phyloP scores from a whole-genome alignment of 2,329 filamentous ascomycete genomes.

The Colletotrichum sp. region DNA sequence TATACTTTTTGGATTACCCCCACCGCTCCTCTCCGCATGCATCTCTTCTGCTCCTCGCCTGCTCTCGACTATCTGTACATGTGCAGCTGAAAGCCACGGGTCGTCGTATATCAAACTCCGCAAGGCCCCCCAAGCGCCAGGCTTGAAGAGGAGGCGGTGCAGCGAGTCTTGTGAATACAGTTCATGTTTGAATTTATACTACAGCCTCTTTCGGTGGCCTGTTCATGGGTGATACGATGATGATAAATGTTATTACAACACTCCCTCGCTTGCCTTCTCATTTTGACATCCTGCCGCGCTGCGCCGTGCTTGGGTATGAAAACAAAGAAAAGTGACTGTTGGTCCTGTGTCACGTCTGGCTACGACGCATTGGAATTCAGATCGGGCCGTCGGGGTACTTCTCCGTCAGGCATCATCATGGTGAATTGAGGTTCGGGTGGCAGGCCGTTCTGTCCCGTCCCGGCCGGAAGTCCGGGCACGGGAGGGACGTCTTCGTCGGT shows the following conservation, averaged over 20 bases:
- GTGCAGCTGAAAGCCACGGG: neutral
- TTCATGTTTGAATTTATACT: neutral
- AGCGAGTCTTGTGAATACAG: neutral
- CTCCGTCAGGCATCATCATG: conserved; percentile 57
- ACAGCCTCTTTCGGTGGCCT: neutral
- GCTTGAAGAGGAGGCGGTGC: conserved; percentile 19
- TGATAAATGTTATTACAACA: conserved; percentile 6
- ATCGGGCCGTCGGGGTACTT: conserved; percentile 50
- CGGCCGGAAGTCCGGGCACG: conserved; percentile 39
- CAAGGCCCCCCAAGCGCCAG: conserved; percentile 19
- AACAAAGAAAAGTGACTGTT: conserved; percentile 17
- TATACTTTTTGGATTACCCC: neutral
- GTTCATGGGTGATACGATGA: neutral
- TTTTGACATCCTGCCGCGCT: neutral
- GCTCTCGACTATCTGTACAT: neutral
- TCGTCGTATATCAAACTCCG: neutral
- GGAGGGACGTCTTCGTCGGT: conserved; percentile 40
- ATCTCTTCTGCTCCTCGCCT: neutral
- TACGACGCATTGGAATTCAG: neutral
- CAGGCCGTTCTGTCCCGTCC: conserved; percentile 37
- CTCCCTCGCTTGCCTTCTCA: neutral
- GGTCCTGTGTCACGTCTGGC: neutral
- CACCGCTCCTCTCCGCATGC: neutral
- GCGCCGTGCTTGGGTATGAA: conserved; percentile 19
- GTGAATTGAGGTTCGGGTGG: conserved; percentile 52